These are phyloP conservation scores for Besnoitia besnoiti DNA, from an alignment of 169 alveolate genomes.

Conservation along the genomic window DNA sequence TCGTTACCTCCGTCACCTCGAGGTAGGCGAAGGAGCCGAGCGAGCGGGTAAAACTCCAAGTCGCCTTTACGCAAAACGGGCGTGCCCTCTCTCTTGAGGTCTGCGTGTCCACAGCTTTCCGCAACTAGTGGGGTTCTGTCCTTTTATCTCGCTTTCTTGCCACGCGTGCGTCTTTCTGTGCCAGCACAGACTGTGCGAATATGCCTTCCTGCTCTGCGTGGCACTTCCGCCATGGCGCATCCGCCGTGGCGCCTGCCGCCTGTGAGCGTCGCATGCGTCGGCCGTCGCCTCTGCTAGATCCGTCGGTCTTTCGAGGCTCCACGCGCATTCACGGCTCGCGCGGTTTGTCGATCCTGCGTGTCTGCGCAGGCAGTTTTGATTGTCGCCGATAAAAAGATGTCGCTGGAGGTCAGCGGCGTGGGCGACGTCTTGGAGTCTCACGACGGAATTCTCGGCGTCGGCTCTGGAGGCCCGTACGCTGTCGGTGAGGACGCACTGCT, in stretches of 20 bases:
- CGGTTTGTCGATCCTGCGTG: too few species aligned
- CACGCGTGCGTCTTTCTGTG: too few species aligned
- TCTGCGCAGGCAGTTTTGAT: slow-evolving; percentile 78
- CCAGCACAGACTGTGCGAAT: too few species aligned
- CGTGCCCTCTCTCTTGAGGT: neutral
- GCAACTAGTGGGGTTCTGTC: too few species aligned
- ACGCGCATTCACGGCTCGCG: neutral
- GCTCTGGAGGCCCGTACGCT: slow-evolving; percentile 89
- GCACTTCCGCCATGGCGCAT: too few species aligned
- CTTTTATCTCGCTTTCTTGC: too few species aligned
- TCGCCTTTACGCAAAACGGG: neutral
- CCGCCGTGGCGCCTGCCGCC: too few species aligned
- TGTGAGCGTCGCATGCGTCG: too few species aligned
- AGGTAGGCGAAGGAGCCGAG: slow-evolving; percentile 24
- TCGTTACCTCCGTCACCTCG: slow-evolving; percentile 79
- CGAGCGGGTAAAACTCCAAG: neutral
- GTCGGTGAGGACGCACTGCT: slow-evolving; percentile 68
- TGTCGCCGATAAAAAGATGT: slow-evolving; percentile 80
- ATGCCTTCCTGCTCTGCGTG: too few species aligned
- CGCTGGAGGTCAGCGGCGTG: slow-evolving; percentile 82
- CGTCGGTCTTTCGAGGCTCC: neutral
- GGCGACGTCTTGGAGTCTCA: slow-evolving; percentile 86
- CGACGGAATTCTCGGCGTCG: slow-evolving; percentile 84
- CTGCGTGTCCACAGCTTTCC: too few species aligned
- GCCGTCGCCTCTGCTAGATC: too few species aligned